phyloP scores from a whole-genome alignment of 179 eudicot species.

The Beta corolliflora region DNA sequence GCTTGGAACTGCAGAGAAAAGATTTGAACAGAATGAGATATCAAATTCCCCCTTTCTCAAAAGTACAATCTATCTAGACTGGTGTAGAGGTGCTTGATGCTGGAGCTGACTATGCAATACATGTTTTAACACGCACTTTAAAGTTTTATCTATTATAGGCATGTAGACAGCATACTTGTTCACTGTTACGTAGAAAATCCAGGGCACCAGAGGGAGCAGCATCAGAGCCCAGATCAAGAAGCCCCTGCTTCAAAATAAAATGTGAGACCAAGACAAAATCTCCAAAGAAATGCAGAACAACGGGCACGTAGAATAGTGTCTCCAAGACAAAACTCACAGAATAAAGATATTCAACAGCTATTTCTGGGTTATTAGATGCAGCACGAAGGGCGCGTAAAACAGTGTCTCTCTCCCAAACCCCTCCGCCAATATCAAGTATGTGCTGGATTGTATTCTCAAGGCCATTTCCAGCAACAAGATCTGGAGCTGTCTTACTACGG shows the following conservation, averaged over 20 bases:
- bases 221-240: slow-evolving; percentile 62
- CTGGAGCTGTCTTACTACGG: slow-evolving; percentile 68
- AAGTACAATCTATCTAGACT: background rate
- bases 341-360: slow-evolving; percentile 89
- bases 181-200: slow-evolving; percentile 82
- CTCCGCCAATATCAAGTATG: slow-evolving; percentile 96
- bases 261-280: slow-evolving; percentile 8
- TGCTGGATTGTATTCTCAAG: slow-evolving; percentile 71
- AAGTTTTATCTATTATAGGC: background rate
- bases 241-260: slow-evolving; percentile 44
- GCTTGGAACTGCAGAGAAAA: slow-evolving; percentile 69
- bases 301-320: no score
- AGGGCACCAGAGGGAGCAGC: slow-evolving; percentile 62
- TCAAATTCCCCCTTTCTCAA: background rate
- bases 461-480: slow-evolving; percentile 65
- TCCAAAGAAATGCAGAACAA: background rate
- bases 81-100: background rate
- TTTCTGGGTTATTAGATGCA: slow-evolving; percentile 84
- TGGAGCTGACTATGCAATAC: background rate
- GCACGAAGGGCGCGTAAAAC: slow-evolving; percentile 86
- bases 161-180: slow-evolving; percentile 50
- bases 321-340: slow-evolving; percentile 48
- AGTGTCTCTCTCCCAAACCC: slow-evolving; percentile 88
- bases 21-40: background rate
- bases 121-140: background rate